A percentile compares a stretch with the other conserved stretches of the same genome.
Conservation (phyloP, 2,329 filamentous ascomycete genomes). For the Microcera coccophila region DNA sequence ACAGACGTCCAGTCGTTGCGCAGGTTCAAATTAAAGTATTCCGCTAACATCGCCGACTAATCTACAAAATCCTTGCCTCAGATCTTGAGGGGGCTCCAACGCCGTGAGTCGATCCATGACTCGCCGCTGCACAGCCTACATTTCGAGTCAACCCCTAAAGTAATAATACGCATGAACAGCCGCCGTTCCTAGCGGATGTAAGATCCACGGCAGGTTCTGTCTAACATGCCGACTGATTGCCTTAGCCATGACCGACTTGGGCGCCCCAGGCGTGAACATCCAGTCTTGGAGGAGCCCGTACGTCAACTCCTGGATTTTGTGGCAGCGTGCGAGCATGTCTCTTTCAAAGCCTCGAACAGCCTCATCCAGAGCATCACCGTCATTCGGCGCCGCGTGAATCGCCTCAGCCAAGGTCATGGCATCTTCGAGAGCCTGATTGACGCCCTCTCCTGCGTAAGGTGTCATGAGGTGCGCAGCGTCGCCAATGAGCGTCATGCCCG, state of each 20-base stretch:
- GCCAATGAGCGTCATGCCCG: constrained; percentile 53
- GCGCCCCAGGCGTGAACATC: constrained; percentile 46
- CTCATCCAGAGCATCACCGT: constrained; percentile 30
- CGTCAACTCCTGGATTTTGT: constrained; percentile 37
- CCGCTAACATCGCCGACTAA: constrained; percentile 12
- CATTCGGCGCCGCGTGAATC: constrained; percentile 32
- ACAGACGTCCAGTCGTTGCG: not conserved
- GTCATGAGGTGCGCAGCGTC: constrained; percentile 60
- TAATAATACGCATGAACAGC: constrained; percentile 29
- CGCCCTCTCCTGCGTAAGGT: constrained; percentile 56
- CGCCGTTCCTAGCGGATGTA: constrained; percentile 31
- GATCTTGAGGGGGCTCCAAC: not conserved
- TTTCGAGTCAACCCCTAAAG: constrained; percentile 13
- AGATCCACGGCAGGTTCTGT: constrained; percentile 27
- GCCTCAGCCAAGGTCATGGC: constrained; percentile 45
- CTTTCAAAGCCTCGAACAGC: constrained; percentile 35
- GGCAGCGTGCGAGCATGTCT: constrained; percentile 37
- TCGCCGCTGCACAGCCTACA: no score
- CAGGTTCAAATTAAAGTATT: constrained; percentile 6
- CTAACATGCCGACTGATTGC: constrained; percentile 31
- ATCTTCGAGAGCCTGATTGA: constrained; percentile 56
- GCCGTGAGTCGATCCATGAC: no score
- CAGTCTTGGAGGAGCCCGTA: constrained; percentile 45
- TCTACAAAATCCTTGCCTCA: not conserved
- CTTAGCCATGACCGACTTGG: constrained; percentile 40